These are phyloP conservation scores for Thalassiosira livingstoniorum DNA, from an alignment of 352 stramenopile genomes.

Conservation along the genomic window DNA sequence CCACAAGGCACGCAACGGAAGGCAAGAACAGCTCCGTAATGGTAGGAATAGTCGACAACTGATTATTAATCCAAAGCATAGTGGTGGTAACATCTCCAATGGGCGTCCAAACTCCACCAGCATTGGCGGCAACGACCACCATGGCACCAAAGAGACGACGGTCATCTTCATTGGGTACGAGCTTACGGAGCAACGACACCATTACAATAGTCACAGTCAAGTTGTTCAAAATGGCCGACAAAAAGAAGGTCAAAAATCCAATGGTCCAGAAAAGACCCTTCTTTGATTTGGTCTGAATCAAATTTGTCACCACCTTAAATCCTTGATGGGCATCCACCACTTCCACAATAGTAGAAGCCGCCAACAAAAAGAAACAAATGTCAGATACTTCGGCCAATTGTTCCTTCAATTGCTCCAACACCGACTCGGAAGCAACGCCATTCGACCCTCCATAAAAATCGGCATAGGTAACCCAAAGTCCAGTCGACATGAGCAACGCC, in stretches of 20 bases:
- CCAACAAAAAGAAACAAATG: constrained; percentile 89
- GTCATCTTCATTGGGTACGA: constrained; percentile 83
- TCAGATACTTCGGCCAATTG: constrained; percentile 87
- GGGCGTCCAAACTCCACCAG: constrained; percentile 87
- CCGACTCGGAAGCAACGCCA: constrained; percentile 65
- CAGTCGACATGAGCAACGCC: constrained; percentile 85
- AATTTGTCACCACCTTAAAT: constrained; percentile 88
- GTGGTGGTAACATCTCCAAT: constrained; percentile 89
- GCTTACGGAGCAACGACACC: constrained; percentile 84
- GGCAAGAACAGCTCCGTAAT: constrained; percentile 85
- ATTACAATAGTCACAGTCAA: constrained; percentile 89
- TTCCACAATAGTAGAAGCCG: constrained; percentile 88
- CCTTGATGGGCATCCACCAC: constrained; percentile 87
- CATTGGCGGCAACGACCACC: constrained; percentile 88
- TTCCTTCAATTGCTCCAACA: constrained; percentile 81
- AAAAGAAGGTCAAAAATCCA: constrained; percentile 87
- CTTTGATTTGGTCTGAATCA: constrained; percentile 87
- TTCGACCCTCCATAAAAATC: constrained; percentile 75
- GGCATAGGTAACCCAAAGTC: constrained; percentile 87
- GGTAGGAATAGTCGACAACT: constrained; percentile 85
- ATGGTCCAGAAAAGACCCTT: constrained; percentile 87
- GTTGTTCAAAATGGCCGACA: constrained; percentile 88
- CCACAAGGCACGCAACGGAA: constrained; percentile 83
- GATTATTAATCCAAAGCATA: constrained; percentile 89
- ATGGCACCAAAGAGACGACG: constrained; percentile 86